phyloP scores from a whole-genome alignment of 352 stramenopile genomes.

The Phytophthora crassamura region DNA sequence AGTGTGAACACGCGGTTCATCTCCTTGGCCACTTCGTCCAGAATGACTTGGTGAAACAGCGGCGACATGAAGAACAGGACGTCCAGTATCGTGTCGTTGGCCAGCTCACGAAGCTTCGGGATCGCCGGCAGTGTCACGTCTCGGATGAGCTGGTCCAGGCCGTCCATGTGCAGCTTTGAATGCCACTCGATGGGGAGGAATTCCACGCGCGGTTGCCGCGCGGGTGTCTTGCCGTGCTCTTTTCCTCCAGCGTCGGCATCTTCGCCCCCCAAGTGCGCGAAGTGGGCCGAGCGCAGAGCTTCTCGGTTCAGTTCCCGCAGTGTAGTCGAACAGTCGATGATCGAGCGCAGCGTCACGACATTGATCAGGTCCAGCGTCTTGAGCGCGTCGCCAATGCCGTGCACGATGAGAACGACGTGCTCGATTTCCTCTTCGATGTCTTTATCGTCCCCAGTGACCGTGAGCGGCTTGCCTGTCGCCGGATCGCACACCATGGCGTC shows the following conservation, averaged over 20 bases:
- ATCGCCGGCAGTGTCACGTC: slow-evolving; percentile 88
- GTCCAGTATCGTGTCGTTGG: slow-evolving; percentile 94
- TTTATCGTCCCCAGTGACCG: slow-evolving; percentile 57
- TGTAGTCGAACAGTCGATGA: slow-evolving; percentile 82
- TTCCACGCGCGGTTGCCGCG: slow-evolving; percentile 54
- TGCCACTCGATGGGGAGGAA: slow-evolving; percentile 90
- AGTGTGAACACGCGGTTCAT: slow-evolving; percentile 90
- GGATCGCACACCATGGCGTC: slow-evolving; percentile 52
- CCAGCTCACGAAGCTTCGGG: slow-evolving; percentile 91
- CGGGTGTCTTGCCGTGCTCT: slow-evolving; percentile 5
- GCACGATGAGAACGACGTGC: slow-evolving; percentile 89
- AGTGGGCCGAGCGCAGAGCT: slow-evolving; percentile 70
- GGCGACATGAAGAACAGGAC: slow-evolving; percentile 94
- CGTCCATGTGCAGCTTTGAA: slow-evolving; percentile 86
- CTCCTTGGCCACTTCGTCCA: slow-evolving; percentile 91
- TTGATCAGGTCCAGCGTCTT: slow-evolving; percentile 90
- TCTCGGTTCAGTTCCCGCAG: slow-evolving; percentile 73
- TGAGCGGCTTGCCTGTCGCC: slow-evolving; percentile 34
- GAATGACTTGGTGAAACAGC: slow-evolving; percentile 92
- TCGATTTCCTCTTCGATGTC: slow-evolving; percentile 85
- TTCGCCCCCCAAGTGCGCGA: slow-evolving; percentile 50
- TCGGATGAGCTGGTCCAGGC: slow-evolving; percentile 69
- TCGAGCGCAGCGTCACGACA: slow-evolving; percentile 80
- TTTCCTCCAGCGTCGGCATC: slow-evolving; percentile 25
- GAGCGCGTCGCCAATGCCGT: slow-evolving; percentile 90